Evolutionary conservation across 176 grass and related monocot species (phyloP).

Genomic region (Avena atlantica): DNA sequence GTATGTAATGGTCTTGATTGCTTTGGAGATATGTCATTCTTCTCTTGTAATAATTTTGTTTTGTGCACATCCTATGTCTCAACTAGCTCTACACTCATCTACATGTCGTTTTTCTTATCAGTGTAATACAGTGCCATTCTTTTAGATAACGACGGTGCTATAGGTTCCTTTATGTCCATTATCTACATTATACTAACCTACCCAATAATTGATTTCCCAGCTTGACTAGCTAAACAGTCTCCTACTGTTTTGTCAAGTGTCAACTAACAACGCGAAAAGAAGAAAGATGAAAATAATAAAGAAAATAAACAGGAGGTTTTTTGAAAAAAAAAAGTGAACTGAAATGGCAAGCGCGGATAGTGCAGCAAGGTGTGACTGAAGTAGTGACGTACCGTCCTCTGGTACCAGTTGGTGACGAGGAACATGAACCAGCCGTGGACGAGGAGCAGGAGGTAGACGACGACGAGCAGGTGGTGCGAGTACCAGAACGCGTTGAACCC

Average conservation of each 20-base stretch:
- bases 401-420: conserved; percentile 74
- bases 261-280: neutral
- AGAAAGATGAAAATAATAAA: neutral
- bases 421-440: conserved; percentile 80
- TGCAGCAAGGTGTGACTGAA: neutral
- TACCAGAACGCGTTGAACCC: conserved; percentile 95
- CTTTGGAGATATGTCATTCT: too few relatives aligned
- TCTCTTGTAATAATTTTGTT: too few relatives aligned
- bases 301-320: neutral
- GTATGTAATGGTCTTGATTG: too few relatives aligned
- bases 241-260: neutral
- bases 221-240: neutral
- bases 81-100: too few relatives aligned
- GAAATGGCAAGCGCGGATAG: neutral
- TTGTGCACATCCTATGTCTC: too few relatives aligned
- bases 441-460: conserved; percentile 76
- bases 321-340: too few relatives aligned
- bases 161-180: neutral
- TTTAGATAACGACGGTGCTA: too few relatives aligned
- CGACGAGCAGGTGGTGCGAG: conserved; percentile 84
- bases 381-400: conserved; percentile 59
- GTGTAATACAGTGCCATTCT: conserved; percentile 7
- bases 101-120: neutral
- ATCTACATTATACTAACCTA: neutral
- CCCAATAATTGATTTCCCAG: neutral